phyloP scores from a whole-genome alignment of 495 filamentous ascomycete species.

The Cryomyces minteri region DNA sequence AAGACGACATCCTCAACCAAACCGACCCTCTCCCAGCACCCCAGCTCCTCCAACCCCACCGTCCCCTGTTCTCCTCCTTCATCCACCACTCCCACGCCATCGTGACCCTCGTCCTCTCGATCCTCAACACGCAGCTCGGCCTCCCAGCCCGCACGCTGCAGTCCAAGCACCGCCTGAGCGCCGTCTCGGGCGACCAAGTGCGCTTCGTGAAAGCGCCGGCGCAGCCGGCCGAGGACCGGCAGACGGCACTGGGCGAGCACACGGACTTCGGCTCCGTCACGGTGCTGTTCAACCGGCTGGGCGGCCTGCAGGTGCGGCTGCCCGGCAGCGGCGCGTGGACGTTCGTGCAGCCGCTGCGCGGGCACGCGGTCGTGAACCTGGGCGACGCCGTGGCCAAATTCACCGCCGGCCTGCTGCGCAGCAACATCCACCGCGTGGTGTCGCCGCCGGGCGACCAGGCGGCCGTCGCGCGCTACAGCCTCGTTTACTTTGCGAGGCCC shows the following conservation, averaged over 20 bases:
- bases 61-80: conserved; percentile 26
- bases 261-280: conserved; percentile 20
- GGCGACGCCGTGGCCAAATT: conserved; percentile 49
- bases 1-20: conserved; percentile 34
- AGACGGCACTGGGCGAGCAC: conserved; percentile 28
- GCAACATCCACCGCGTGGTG: conserved; percentile 45
- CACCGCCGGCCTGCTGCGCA: conserved; percentile 37
- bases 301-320: conserved; percentile 9
- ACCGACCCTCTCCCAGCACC: conserved; percentile 27
- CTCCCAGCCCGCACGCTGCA: conserved; percentile 29
- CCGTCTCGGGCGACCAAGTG: conserved; percentile 36
- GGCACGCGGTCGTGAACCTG: conserved; percentile 43
- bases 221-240: conserved; percentile 23
- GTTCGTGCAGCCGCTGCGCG: conserved; percentile 38
- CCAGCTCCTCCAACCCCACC: conserved; percentile 20
- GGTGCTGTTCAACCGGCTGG: conserved; percentile 19
- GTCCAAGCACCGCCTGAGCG: conserved; percentile 29
- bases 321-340: conserved; percentile 22
- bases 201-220: conserved; percentile 33
- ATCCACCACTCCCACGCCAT: conserved; percentile 29
- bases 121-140: conserved; percentile 30
- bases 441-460: conserved; percentile 35
- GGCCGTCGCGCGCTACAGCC: conserved; percentile 30
- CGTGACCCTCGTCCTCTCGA: conserved; percentile 26
- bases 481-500: conserved; percentile 44